Percentiles rank a stretch among this genome's conserved stretches.
Conservation (phyloP, 805 yeast genomes). For the Kazachstania viticola region DNA sequence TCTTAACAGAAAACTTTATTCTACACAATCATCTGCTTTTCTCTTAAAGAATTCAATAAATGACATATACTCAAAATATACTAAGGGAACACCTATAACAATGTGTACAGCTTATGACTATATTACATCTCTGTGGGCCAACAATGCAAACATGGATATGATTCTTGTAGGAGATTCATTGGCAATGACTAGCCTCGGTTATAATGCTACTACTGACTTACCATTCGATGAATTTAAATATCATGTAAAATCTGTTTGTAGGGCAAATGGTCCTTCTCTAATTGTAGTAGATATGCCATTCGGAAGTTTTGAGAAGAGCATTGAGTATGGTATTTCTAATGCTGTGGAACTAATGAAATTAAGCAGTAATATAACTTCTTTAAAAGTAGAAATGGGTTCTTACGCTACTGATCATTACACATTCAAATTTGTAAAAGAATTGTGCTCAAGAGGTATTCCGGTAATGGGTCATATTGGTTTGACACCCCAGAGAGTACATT, state of each 20-base stretch:
- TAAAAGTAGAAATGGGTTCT: conserved; percentile 71
- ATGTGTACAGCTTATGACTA: conserved; percentile 83
- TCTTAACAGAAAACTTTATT: conserved; percentile 2
- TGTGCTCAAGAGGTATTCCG: conserved; percentile 68
- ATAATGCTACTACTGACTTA: conserved; percentile 61
- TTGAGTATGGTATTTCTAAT: conserved; percentile 56
- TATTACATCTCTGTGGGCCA: conserved; percentile 63
- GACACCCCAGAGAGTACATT: conserved; percentile 76
- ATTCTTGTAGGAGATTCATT: conserved; percentile 83
- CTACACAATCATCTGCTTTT: conserved; percentile 1
- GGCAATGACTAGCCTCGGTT: conserved; percentile 86
- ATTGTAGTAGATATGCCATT: conserved; percentile 81
- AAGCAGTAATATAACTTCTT: conserved; percentile 17
- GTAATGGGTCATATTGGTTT: conserved; percentile 87
- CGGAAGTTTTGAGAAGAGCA: conserved; percentile 66
- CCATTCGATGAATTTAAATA: conserved; percentile 70
- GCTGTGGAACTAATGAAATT: conserved; percentile 37
- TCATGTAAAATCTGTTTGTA: conserved; percentile 61
- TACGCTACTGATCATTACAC: conserved; percentile 32
- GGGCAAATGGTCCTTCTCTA: conserved; percentile 58
- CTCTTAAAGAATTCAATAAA: conserved; percentile 20
- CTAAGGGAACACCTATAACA: conserved; percentile 30
- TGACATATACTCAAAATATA: conserved; percentile 28
- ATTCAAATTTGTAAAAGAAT: conserved; percentile 39
- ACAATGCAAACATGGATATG: conserved; percentile 53